These are phyloP conservation scores for Uncinocarpus reesii DNA, from an alignment of 2,329 filamentous ascomycete genomes.

Conservation along the genomic window DNA sequence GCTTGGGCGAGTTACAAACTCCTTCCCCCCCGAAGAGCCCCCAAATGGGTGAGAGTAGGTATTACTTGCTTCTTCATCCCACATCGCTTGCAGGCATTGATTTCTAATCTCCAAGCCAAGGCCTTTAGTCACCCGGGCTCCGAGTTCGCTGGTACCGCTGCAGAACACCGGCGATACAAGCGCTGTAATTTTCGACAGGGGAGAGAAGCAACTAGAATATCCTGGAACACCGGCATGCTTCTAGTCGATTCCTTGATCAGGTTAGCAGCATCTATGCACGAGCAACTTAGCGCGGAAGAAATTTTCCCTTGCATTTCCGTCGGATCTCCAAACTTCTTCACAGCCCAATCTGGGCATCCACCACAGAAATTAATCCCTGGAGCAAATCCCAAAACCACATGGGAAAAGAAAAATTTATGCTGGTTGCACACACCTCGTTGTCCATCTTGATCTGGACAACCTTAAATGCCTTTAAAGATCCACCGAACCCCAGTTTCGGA, in stretches of 20 bases:
- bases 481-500: conserved; percentile 5
- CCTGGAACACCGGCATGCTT: not conserved
- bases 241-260: conserved; percentile 1
- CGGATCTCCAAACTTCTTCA: not conserved
- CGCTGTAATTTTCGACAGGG: not conserved
- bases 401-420: not conserved
- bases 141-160: too few species aligned
- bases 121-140: too few species aligned
- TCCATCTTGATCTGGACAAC: not conserved
- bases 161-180: not conserved
- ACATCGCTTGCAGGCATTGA: too few species aligned
- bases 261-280: too few species aligned
- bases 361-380: too few species aligned
- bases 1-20: too few species aligned
- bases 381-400: not conserved
- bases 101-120: too few species aligned
- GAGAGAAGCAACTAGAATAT: not conserved
- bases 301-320: not conserved
- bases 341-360: too few species aligned
- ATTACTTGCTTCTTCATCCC: too few species aligned
- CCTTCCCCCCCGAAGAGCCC: too few species aligned
- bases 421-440: not conserved
- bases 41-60: too few species aligned
- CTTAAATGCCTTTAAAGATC: conserved; percentile 4
- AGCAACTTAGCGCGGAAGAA: too few species aligned